Base-by-base conservation (phyloP, 202 grass and related monocot species). In the Panicum hallii region DNA sequence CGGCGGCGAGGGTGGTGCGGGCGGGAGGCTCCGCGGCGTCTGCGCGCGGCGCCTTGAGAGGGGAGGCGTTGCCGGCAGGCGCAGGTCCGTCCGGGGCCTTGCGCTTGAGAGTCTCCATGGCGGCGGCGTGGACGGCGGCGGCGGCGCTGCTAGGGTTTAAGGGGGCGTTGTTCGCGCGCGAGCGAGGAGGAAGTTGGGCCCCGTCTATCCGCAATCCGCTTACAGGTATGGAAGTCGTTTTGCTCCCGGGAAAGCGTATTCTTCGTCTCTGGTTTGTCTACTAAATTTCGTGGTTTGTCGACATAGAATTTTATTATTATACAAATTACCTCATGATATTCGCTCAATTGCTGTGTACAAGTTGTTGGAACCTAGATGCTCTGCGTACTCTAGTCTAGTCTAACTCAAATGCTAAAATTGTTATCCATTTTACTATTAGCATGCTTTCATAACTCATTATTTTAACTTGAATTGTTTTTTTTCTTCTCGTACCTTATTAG, bases 91-190 rank as follows among this genome's bases (percentile, higher is more conserved):
- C 93, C 36, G 23, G 23, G 20, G 75, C 67, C 91, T 90, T 99
- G 53, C 96, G 92, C 88, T 99, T 99, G 44, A 80, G 81, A 0
- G 86, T 73, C 52, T 90, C 84, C 96, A 94, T 95, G 72, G 60
- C 47, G 34, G 15, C 26, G 41, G 66, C 32, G 41, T 65, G 45
- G 42, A 17, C 36, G 54, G 15, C 19, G 64, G 70, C 30, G 63
- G 68, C 19, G 41, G 26, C 61, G 48, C 19, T 20, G 47, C 75
- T 74, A 85, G 92, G 84, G 90, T 90, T 95, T 95, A 85, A 49
- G 77, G 72, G 26, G 77, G 8, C 0, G 26, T 52, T 38, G 1
- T 5, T 15, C 11, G 56, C 40, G 77, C 64, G 72, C 46, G 63
- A 1, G 26, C 46, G 16, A 53, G 36, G 15, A 26, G 34, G 32